Evolutionary conservation across 495 filamentous ascomycete species (phyloP).

Genomic region (Penicillium goetzii): DNA sequence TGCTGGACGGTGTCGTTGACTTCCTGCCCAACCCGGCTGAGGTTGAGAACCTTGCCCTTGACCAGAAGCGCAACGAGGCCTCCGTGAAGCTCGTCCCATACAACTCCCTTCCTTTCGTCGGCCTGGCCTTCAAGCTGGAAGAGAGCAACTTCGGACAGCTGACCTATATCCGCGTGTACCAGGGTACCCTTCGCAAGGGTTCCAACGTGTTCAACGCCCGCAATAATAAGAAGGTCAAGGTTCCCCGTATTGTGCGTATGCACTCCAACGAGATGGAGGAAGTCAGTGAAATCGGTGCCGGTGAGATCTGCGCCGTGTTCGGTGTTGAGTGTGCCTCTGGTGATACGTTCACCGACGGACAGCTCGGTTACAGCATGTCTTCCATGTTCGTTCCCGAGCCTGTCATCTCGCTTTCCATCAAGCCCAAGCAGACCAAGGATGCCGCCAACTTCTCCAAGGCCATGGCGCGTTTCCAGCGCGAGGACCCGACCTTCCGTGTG

Average conservation of each 20-base stretch:
- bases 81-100: constrained; percentile 88
- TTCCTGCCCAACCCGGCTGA: constrained; percentile 93
- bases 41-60: constrained; percentile 87
- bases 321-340: constrained; percentile 98
- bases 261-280: constrained; percentile 99
- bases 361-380: constrained; percentile 92
- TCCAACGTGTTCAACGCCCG: constrained; percentile 91
- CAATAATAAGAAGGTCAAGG: constrained; percentile 92
- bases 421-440: constrained; percentile 93
- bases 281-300: constrained; percentile 84
- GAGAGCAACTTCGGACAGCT: constrained; percentile 98
- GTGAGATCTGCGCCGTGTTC: constrained; percentile 98
- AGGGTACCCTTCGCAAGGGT: constrained; percentile 87
- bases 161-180: constrained; percentile 98
- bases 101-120: constrained; percentile 90
- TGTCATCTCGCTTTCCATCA: constrained; percentile 96
- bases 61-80: constrained; percentile 75
- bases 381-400: constrained; percentile 99
- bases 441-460: constrained; percentile 95
- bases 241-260: constrained; percentile 98
- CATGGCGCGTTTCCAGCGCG: constrained; percentile 97
- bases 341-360: constrained; percentile 96
- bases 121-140: constrained; percentile 97
- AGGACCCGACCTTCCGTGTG: constrained; percentile 97
- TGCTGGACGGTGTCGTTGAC: constrained; percentile 96